Conservation (phyloP, 768 basidiomycete species). For the Leccinum imitatum region DNA sequence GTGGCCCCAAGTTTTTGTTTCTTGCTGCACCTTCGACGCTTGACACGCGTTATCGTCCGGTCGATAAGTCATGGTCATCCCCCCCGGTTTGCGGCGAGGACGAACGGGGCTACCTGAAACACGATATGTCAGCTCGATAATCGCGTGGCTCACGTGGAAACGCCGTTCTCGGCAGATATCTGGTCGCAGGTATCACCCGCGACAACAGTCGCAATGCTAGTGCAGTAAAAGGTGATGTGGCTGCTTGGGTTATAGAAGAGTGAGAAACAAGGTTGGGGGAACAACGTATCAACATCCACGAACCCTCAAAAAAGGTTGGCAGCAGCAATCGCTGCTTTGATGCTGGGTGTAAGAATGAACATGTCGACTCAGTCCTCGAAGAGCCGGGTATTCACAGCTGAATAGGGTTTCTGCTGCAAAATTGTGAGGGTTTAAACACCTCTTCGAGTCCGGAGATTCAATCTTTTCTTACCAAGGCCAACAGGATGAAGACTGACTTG, state of each 20-base stretch:
- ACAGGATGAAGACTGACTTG: neutral
- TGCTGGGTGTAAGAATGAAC: constrained; percentile 17
- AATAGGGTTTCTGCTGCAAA: neutral
- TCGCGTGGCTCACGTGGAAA: no score
- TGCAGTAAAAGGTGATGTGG: constrained; percentile 30
- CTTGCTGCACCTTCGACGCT: no score
- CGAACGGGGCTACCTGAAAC: no score
- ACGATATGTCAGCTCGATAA: no score
- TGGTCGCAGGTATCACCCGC: constrained; percentile 59
- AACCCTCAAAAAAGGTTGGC: constrained; percentile 17
- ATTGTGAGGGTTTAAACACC: constrained; percentile 18
- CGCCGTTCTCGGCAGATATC: constrained; percentile 55
- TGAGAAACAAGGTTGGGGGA: neutral
- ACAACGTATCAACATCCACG: neutral
- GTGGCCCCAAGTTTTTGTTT: neutral
- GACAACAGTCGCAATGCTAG: constrained; percentile 58
- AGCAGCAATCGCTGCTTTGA: constrained; percentile 11
- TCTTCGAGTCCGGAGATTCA: neutral
- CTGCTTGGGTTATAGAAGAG: constrained; percentile 42
- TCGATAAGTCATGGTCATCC: no score
- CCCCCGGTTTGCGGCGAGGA: no score
- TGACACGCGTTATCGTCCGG: no score
- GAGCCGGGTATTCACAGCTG: neutral
- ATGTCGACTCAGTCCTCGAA: constrained; percentile 9
- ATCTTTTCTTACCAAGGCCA: neutral